phyloP scores from a whole-genome alignment of 176 grass and related monocot genomes.

The Carex myosuroides region DNA sequence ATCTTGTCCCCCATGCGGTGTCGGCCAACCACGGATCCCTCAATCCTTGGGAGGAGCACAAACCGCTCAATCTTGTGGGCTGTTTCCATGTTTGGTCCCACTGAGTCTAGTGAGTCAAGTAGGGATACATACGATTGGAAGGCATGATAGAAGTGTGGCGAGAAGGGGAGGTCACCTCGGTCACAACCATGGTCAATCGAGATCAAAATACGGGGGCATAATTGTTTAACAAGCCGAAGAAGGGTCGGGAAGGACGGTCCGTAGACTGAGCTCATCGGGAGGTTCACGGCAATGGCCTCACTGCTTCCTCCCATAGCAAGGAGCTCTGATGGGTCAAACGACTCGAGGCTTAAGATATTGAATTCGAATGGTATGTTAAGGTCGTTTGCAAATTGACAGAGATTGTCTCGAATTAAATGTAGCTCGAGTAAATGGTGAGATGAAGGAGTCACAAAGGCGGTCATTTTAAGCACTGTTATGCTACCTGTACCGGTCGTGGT shows the following conservation, averaged over 20 bases:
- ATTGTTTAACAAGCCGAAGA: constrained; percentile 67
- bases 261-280: constrained; percentile 51
- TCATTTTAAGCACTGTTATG: constrained; percentile 50
- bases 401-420: constrained; percentile 56
- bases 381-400: constrained; percentile 56
- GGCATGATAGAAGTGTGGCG: constrained; percentile 59
- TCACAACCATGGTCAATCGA: constrained; percentile 67
- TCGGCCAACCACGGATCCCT: constrained; percentile 49
- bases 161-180: constrained; percentile 63
- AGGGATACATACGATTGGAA: constrained; percentile 75
- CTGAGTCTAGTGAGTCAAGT: constrained; percentile 74
- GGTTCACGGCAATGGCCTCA: constrained; percentile 66
- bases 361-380: constrained; percentile 71
- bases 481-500: background rate
- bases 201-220: constrained; percentile 62
- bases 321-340: constrained; percentile 40
- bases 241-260: constrained; percentile 39
- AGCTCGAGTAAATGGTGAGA: constrained; percentile 69
- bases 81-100: constrained; percentile 51
- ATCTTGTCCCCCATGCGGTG: constrained; percentile 34
- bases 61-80: constrained; percentile 66
- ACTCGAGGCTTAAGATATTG: constrained; percentile 42
- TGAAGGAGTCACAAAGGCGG: constrained; percentile 45
- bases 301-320: constrained; percentile 23
- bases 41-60: constrained; percentile 67